phyloP scores from a whole-genome alignment of 1,284 basidiomycete species.

The Trichosporon faecale region DNA sequence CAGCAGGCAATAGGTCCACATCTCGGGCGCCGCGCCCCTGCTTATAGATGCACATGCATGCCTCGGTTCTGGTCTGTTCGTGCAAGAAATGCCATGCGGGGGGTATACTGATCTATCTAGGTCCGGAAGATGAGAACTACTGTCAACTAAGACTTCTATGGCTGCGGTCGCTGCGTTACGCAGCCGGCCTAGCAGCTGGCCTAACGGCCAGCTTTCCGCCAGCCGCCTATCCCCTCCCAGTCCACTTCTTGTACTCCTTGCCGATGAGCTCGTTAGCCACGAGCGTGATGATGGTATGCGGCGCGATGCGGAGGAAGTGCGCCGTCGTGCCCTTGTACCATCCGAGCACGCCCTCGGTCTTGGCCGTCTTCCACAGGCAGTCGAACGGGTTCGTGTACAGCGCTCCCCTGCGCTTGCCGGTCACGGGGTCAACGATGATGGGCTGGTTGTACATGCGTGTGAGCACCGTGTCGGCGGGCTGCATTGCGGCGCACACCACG shows the following conservation, averaged over 20 bases:
- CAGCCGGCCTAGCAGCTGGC: too few species aligned
- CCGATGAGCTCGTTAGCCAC: constrained; percentile 82
- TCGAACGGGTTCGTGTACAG: constrained; percentile 91
- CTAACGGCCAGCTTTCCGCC: too few species aligned
- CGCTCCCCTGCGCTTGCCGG: constrained; percentile 70
- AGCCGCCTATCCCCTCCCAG: constrained; percentile 17
- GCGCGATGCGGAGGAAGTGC: constrained; percentile 85
- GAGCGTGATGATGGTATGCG: constrained; percentile 81
- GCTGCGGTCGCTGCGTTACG: too few species aligned
- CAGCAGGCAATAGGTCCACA: neutral
- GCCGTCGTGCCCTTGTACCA: constrained; percentile 95
- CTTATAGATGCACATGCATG: constrained; percentile 25
- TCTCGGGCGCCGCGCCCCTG: neutral
- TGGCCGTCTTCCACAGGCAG: constrained; percentile 93
- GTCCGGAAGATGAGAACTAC: neutral
- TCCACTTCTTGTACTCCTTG: constrained; percentile 60
- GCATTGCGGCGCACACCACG: constrained; percentile 89
- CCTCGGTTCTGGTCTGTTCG: constrained; percentile 9
- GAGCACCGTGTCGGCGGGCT: constrained; percentile 64
- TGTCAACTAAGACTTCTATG: too few species aligned
- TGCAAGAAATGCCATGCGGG: constrained; percentile 6
- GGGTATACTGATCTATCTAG: constrained; percentile 4
- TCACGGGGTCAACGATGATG: constrained; percentile 62
- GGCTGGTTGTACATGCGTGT: constrained; percentile 97
- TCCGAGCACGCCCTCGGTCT: constrained; percentile 81